A percentile compares a stretch with the other conserved stretches of the same genome.
phyloP scores from a whole-genome alignment of 352 stramenopile species.

The Halophytophthora batemanensis region DNA sequence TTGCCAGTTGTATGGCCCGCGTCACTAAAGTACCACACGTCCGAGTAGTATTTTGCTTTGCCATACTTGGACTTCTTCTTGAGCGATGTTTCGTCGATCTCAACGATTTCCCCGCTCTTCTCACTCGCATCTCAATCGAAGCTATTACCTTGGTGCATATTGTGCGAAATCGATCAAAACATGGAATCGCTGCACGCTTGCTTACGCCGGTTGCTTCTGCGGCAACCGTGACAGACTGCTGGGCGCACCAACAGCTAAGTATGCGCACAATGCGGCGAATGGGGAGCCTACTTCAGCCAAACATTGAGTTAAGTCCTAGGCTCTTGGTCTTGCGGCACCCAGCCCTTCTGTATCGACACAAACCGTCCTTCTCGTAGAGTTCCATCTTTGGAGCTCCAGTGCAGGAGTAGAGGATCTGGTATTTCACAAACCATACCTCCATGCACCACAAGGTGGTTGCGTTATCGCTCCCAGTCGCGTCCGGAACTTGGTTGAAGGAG shows the following conservation, averaged over 20 bases:
- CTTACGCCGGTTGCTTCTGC: neutral
- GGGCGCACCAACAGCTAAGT: neutral
- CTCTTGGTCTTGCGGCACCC: slow-evolving; percentile 1
- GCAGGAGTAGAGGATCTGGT: neutral
- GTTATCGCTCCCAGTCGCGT: neutral
- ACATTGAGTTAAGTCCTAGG: neutral
- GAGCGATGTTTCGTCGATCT: slow-evolving; percentile 28
- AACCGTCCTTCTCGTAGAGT: neutral
- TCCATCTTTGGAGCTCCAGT: neutral
- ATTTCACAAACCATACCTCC: neutral
- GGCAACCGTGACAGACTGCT: neutral
- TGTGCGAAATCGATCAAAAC: neutral
- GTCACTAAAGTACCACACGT: slow-evolving; percentile 30
- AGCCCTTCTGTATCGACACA: neutral
- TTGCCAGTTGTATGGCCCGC: slow-evolving; percentile 13
- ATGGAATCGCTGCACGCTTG: neutral
- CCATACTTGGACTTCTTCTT: slow-evolving; percentile 31
- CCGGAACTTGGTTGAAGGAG: neutral
- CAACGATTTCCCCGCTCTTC: slow-evolving; percentile 19
- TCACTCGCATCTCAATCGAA: neutral
- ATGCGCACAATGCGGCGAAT: neutral
- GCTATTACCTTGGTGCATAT: neutral
- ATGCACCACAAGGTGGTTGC: neutral
- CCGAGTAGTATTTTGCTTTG: slow-evolving; percentile 1
- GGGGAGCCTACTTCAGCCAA: neutral